phyloP scores from a whole-genome alignment of 2,329 filamentous ascomycete genomes.

The Arachnopeziza araneosa region DNA sequence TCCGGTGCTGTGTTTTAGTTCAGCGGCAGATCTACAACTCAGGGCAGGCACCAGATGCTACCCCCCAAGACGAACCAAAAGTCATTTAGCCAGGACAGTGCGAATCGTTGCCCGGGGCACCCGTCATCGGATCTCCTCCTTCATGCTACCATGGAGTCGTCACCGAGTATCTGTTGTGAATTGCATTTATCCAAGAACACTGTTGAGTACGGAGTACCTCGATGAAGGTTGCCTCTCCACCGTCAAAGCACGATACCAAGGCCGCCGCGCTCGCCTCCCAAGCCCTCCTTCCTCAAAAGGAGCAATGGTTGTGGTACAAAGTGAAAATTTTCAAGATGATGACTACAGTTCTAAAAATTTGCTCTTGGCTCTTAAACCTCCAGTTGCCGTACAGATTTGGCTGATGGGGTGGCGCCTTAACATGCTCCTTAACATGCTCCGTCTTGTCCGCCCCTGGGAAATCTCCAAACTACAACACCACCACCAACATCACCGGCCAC shows the following conservation, averaged over 20 bases:
- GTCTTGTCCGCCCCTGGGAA: neutral
- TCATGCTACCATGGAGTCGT: neutral
- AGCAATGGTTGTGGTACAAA: neutral
- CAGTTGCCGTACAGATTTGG: too few relatives aligned
- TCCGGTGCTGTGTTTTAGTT: neutral
- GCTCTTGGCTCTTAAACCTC: too few relatives aligned
- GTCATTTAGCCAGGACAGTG: neutral
- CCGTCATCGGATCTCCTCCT: neutral
- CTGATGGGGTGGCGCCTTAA: too few relatives aligned
- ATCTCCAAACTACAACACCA: neutral
- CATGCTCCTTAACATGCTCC: too few relatives aligned
- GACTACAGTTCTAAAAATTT: too few relatives aligned
- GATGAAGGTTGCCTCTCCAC: neutral
- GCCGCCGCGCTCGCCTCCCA: neutral
- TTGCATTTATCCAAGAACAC: neutral
- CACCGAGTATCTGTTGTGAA: neutral
- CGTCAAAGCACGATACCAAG: neutral
- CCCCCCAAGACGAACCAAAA: neutral
- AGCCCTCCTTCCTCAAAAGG: neutral
- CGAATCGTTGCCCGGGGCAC: neutral
- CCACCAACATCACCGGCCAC: neutral
- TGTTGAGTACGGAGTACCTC: neutral
- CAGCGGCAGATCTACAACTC: neutral
- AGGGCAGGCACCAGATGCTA: neutral
- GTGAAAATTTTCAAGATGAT: too few relatives aligned